Conservation (phyloP, 176 grass and related monocot genomes). For the Lolium rigidum region DNA sequence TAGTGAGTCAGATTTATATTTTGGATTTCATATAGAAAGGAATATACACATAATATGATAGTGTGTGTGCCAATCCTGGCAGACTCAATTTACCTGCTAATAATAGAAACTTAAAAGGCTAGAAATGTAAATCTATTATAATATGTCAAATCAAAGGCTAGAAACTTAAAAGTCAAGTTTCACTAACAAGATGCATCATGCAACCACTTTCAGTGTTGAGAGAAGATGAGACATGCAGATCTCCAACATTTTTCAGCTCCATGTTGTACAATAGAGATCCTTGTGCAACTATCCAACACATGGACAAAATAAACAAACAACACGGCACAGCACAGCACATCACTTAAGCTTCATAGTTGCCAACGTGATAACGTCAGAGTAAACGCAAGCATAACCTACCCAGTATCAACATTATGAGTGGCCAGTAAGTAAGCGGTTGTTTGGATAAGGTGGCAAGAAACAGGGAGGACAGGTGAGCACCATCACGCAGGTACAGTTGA, state of each 20-base stretch:
- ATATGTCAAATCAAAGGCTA: neutral
- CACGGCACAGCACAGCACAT: neutral
- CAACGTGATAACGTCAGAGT: neutral
- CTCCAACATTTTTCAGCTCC: neutral
- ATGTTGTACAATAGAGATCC: neutral
- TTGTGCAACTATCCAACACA: neutral
- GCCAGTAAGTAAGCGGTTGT: neutral
- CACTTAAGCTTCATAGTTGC: neutral
- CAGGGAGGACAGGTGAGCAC: neutral
- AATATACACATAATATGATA: neutral
- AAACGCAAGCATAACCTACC: neutral
- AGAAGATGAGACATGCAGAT: neutral
- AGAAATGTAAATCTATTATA: neutral
- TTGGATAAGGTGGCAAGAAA: neutral
- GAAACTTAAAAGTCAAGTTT: neutral
- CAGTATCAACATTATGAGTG: neutral
- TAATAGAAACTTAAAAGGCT: neutral
- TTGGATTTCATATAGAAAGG: neutral
- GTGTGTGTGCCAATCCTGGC: neutral
- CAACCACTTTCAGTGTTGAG: neutral
- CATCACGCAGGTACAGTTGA: neutral
- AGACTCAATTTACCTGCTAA: neutral
- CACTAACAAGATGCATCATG: neutral
- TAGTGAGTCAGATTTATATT: neutral
- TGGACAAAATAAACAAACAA: neutral